Percentiles rank a stretch among this genome's conserved stretches.
Evolutionary conservation across 192 early-diverging fungal species (phyloP).

Genomic region (Rhizoclosmatium sp.): DNA sequence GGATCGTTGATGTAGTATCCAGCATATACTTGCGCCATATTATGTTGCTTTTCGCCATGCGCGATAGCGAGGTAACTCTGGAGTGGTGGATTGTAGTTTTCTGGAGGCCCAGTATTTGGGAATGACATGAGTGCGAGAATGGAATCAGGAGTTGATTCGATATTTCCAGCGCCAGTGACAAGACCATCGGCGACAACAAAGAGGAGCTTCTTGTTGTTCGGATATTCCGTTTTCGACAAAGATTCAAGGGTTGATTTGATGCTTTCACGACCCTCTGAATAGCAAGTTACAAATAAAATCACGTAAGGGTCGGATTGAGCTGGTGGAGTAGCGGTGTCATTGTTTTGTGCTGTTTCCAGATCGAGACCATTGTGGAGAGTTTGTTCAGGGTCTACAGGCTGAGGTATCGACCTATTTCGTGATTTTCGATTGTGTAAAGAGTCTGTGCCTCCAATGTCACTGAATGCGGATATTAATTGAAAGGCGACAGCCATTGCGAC

Average conservation of each 20-base stretch:
- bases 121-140: constrained; percentile 69
- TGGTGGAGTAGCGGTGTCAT: background rate
- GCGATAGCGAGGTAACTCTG: constrained; percentile 50
- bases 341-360: background rate
- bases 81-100: constrained; percentile 15
- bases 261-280: constrained; percentile 74
- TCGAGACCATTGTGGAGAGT: background rate
- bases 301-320: constrained; percentile 4
- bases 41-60: constrained; percentile 79
- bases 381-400: background rate
- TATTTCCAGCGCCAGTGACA: constrained; percentile 85
- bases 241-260: constrained; percentile 82
- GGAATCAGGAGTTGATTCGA: constrained; percentile 80
- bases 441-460: background rate
- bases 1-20: constrained; percentile 65
- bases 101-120: background rate
- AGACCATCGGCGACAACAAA: constrained; percentile 89
- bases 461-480: background rate
- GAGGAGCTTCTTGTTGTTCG: constrained; percentile 83
- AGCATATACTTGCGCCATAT: constrained; percentile 77
- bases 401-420: background rate
- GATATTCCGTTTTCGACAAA: constrained; percentile 83
- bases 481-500: constrained; percentile 46
- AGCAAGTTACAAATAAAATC: constrained; percentile 86
- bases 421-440: background rate